Percentiles rank a stretch among this genome's conserved stretches.
Conservation (phyloP, 805 yeast species). For the Saccharomycopsis sp. region DNA sequence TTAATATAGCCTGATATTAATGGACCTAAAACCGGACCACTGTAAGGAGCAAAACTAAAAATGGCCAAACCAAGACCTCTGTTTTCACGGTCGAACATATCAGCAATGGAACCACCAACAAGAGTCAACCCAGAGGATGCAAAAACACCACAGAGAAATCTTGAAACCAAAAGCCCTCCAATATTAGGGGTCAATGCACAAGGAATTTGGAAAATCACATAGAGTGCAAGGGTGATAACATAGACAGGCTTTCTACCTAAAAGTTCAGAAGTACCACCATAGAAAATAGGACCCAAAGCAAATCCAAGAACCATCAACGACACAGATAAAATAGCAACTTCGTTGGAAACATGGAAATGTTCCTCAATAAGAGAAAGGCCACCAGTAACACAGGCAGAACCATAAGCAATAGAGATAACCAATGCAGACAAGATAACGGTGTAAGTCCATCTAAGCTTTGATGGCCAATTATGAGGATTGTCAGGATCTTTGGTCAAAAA, state of each 20-base stretch:
- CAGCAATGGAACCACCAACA: slow-evolving; percentile 90
- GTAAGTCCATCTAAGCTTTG: slow-evolving; percentile 49
- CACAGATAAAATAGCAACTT: slow-evolving; percentile 73
- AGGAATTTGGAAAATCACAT: slow-evolving; percentile 77
- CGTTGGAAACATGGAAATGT: slow-evolving; percentile 61
- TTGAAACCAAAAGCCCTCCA: slow-evolving; percentile 71
- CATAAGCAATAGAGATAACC: slow-evolving; percentile 88
- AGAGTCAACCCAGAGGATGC: slow-evolving; percentile 76
- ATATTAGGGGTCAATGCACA: slow-evolving; percentile 80
- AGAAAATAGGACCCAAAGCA: slow-evolving; percentile 76
- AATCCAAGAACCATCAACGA: slow-evolving; percentile 88
- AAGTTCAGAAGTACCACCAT: slow-evolving; percentile 86
- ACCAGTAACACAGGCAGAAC: slow-evolving; percentile 87
- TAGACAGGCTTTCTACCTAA: slow-evolving; percentile 84
- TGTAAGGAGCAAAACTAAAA: slow-evolving; percentile 87
- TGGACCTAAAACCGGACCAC: slow-evolving; percentile 90
- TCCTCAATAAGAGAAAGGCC: slow-evolving; percentile 65
- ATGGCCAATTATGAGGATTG: slow-evolving; percentile 84
- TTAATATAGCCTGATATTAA: slow-evolving; percentile 81
- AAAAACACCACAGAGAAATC: slow-evolving; percentile 85
- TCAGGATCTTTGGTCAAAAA: slow-evolving; percentile 74
- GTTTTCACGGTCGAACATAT: slow-evolving; percentile 72
- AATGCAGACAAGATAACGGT: slow-evolving; percentile 62
- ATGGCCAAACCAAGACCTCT: slow-evolving; percentile 88
- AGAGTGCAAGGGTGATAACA: slow-evolving; percentile 64